Evolutionary conservation across 257 asterid genomes (phyloP), one percentile per base, ranked within the genome.

Genomic region (Nicotiana obtusifolia): DNA sequence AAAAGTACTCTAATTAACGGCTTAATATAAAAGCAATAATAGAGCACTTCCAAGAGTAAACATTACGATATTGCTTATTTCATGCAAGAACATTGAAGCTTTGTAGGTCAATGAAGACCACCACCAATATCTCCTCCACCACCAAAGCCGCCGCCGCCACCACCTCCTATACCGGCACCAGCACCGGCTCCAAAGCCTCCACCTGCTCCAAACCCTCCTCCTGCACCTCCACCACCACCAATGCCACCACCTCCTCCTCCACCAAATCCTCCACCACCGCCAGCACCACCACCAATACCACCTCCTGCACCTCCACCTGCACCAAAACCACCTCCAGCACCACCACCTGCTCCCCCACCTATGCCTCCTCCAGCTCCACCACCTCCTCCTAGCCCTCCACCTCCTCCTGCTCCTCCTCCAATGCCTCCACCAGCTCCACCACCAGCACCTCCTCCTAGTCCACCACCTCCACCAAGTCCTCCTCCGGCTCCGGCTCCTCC

Each of bases 361-460:
- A 16, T 10, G 2, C 64, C 64, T 16, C 64, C 68, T 22, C 87
- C 87, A 14, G 52, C 81, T 0, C 87, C 87, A 4, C 28, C 82
- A 1, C 88, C 88, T 1, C 17, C 49, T 0, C 88, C 87, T 1
- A 37, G 33, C 0, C 87, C 87, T 0, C 49, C 52, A 0, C 86
- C 86, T 2, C 57, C 41, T 1, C 87, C 87, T 0, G 35, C 52
- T 0, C 86, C 86, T 2, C 57, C 41, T 1, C 86, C 87, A 24
- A 28, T 4, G 0, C 87, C 87, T 10, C 85, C 83, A 1, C 87
- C 84, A 16, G 17, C 44, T 14, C 88, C 88, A 19, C 68, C 81
- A 0, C 85, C 87, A 1, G 61, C 85, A 0, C 88, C 86, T 0
- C 19, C 57, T 0, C 86, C 88, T 2, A 64, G 31, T 11, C 81